Conservation (phyloP, 202 grass and related monocot genomes). For the Saccharum hybrid region DNA sequence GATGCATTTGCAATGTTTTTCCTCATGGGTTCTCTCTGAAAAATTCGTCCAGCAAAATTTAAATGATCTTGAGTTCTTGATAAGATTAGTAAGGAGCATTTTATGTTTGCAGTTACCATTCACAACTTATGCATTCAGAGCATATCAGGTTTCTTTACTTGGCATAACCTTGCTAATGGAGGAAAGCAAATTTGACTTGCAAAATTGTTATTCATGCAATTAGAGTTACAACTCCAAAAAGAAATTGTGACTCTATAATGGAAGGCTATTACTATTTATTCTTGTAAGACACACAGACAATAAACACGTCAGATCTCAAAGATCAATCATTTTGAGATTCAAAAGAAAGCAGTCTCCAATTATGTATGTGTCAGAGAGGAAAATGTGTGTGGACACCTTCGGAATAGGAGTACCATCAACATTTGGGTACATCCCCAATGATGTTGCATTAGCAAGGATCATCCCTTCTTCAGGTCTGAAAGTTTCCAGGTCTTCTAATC, state of each 20-base stretch:
- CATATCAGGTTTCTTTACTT: neutral
- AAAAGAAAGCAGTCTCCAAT: neutral
- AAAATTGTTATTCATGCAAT: neutral
- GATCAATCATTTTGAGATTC: neutral
- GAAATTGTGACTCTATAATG: neutral
- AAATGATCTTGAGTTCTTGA: neutral
- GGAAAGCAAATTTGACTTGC: neutral
- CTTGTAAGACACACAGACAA: constrained; percentile 5
- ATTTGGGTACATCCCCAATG: constrained; percentile 94
- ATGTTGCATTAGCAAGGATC: constrained; percentile 98
- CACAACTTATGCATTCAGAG: neutral
- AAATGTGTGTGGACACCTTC: constrained; percentile 53
- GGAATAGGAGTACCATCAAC: constrained; percentile 84
- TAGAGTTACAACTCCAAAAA: neutral
- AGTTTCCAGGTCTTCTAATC: constrained; percentile 77
- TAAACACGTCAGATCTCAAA: neutral
- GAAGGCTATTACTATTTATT: neutral
- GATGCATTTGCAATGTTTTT: neutral
- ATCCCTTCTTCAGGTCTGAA: constrained; percentile 83
- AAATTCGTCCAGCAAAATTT: neutral
- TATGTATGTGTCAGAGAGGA: neutral
- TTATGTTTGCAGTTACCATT: neutral
- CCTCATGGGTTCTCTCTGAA: neutral
- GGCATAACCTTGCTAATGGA: neutral
- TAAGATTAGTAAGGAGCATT: neutral